Percentiles rank a stretch among this genome's conserved stretches.
Evolutionary conservation across 164 flowering plant species (phyloP).

Genomic region (Nelumbo lutea): DNA sequence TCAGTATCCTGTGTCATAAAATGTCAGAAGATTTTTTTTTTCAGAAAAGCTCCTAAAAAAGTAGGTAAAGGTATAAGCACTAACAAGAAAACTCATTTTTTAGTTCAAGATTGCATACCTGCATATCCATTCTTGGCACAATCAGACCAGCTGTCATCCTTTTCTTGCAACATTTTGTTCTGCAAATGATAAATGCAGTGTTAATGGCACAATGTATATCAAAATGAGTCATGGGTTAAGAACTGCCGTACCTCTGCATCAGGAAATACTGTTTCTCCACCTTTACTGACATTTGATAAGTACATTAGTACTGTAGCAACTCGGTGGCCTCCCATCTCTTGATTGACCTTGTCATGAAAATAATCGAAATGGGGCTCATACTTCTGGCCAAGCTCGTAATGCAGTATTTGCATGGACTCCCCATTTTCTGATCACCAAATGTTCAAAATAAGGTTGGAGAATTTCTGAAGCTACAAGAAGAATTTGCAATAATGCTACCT

Average conservation of each 20-base stretch:
- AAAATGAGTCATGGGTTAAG: not conserved
- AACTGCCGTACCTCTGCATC: slow-evolving; percentile 48
- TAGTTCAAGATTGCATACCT: slow-evolving; percentile 33
- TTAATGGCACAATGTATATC: not conserved
- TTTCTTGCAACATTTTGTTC: slow-evolving; percentile 39
- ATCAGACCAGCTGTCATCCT: slow-evolving; percentile 63
- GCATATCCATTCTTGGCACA: slow-evolving; percentile 78
- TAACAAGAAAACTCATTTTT: not conserved
- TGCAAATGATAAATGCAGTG: slow-evolving; percentile 18
- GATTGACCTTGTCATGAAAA: slow-evolving; percentile 73
- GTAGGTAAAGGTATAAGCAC: not conserved
- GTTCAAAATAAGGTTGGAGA: not conserved
- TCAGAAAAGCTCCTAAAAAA: not conserved
- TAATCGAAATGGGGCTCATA: slow-evolving; percentile 95
- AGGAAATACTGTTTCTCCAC: slow-evolving; percentile 96
- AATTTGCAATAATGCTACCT: slow-evolving; percentile 35
- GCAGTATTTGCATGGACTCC: slow-evolving; percentile 89
- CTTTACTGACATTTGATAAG: slow-evolving; percentile 87
- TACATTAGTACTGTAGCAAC: slow-evolving; percentile 93
- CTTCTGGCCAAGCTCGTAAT: slow-evolving; percentile 87
- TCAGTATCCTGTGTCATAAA: not conserved
- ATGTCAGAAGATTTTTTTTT: not conserved
- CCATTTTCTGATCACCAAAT: slow-evolving; percentile 65
- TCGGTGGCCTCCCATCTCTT: slow-evolving; percentile 84
- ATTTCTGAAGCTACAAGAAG: not conserved